Conservation (phyloP, 2,329 filamentous ascomycete genomes). For the Teratosphaeria epicoccoides region DNA sequence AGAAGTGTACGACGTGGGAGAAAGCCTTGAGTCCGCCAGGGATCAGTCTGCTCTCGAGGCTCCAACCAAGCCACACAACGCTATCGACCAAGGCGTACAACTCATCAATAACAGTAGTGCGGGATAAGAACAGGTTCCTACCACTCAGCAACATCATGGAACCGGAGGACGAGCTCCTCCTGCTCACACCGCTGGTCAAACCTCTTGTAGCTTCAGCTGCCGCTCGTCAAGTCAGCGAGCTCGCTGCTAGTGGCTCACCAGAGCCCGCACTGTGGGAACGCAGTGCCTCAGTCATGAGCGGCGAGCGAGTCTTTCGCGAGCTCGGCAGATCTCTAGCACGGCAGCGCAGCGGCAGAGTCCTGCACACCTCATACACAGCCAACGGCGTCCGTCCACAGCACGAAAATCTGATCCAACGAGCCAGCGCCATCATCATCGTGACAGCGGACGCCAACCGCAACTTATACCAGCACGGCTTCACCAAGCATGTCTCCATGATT, state of each 20-base stretch:
- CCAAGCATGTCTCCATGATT: constrained; percentile 93
- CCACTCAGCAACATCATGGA: constrained; percentile 74
- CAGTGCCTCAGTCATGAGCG: constrained; percentile 65
- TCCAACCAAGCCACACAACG: constrained; percentile 71
- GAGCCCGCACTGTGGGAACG: constrained; percentile 48
- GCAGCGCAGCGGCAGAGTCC: constrained; percentile 70
- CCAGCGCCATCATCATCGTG: constrained; percentile 77
- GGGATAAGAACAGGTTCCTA: constrained; percentile 75
- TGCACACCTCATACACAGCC: constrained; percentile 91
- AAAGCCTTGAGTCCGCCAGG: constrained; percentile 83
- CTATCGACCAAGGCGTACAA: constrained; percentile 83
- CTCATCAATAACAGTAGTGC: constrained; percentile 81
- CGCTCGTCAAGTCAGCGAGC: constrained; percentile 57
- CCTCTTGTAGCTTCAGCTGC: constrained; percentile 82
- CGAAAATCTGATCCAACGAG: constrained; percentile 81
- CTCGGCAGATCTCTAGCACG: constrained; percentile 79
- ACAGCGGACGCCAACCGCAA: constrained; percentile 93
- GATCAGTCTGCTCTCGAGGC: constrained; percentile 61
- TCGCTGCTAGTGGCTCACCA: constrained; percentile 46
- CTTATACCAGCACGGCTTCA: constrained; percentile 86
- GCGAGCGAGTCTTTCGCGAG: constrained; percentile 84
- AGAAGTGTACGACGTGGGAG: constrained; percentile 78
- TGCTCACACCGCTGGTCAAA: constrained; percentile 82
- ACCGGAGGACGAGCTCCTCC: constrained; percentile 74
- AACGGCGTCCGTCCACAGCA: constrained; percentile 88